Evolutionary conservation across 2,329 filamentous ascomycete genomes (phyloP), one percentile per base, ranked within the genome.

Genomic region (Neonectria coccinea): DNA sequence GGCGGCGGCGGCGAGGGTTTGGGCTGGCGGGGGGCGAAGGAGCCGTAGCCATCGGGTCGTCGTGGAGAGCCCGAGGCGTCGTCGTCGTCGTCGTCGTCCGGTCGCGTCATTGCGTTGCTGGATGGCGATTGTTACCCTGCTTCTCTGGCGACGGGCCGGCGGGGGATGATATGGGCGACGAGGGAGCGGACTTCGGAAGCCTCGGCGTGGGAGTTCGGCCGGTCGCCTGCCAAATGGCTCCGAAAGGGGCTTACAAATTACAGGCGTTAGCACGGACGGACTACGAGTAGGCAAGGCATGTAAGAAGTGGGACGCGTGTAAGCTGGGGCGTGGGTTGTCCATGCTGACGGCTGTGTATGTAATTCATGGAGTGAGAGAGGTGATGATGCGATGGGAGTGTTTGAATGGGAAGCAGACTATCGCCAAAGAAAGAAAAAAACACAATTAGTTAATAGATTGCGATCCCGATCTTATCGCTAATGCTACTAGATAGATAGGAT

Each of bases 41-140:
- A 50, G 11, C 57, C 65, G 48, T 64, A 64, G 33, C 56, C 59
- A 12, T 52, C 58, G 68, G 67, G 2, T 31, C 39, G 48, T 62
- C 60, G 62, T 22, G 56, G 44, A 27, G 41, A 39, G 45, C 18
- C 29, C 56, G 22, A 22, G 22, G 22, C 22, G 22, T 3, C 22
- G 22, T 22, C 2, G 22, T 22, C 22, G 22, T 27, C 47, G 36
- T 25, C 31, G 45, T 9, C 39, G 36, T 20, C n/a, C 14, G 14
- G 39, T 42, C 12, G 42, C 18, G 60, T 31, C 56, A 41, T 53
- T 48, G 27, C 10, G 14, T 39, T 39, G 36, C 14, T n/a, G 5
- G 36, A 39, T 39, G 36, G 36, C 36, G 36, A n/a, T 3, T 4
- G 2, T 33, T 33, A 16, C 6, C 12, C 12, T 12, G 3, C 4